Base-by-base conservation (phyloP, 2,329 filamentous ascomycete species). In the Epicoccum sorghinum region DNA sequence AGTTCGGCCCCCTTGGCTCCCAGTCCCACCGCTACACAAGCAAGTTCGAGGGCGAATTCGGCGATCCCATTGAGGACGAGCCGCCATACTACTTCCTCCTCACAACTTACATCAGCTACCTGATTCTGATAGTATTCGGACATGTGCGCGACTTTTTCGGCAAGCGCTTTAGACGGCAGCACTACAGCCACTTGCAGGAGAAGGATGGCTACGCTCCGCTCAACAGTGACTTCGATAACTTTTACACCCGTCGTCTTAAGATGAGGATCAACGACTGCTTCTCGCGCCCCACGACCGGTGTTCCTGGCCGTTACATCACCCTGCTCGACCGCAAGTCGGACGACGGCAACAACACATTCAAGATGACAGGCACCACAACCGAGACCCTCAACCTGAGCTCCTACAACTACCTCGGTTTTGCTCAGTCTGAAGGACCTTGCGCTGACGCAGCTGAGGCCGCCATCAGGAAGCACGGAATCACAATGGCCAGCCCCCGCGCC, bases 331-430 rank as follows among this genome's bases (percentile, higher is more conserved):
- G 95, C 70, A 89, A 86, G 66, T 96, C 93, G 3, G 85, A 93
- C 71, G 91, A 99, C 72, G 92, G 91, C 81, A 99, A 99, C 78
- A 84, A 89, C 69, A 88, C 89, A 54, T 99, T 96, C 80, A 86
- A 90, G 72, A 87, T 92, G 75, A 93, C 90, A 1, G 95, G 95
- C 53, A 96, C 91, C 42, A 89, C 86, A 55, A 98, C 93, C 1
- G 91, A 99, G 77, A 98, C 95, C 0, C 81, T 99, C 67, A 99
- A 99, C 78, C 89, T 99, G 89, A 97, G 93, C 80, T 99, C 95
- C 1, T 99, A 99, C 83, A 99, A 99, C 78, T 99, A 99, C 73
- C 89, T 99, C 23, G 95, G 95, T 38, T 99, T 99, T 69, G 95
- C 95, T 46, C 95, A 99, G 75, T 97, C 95, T 0, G 93, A 98